phyloP scores from a whole-genome alignment of 352 stramenopile genomes.

The Achlya hypogyna region DNA sequence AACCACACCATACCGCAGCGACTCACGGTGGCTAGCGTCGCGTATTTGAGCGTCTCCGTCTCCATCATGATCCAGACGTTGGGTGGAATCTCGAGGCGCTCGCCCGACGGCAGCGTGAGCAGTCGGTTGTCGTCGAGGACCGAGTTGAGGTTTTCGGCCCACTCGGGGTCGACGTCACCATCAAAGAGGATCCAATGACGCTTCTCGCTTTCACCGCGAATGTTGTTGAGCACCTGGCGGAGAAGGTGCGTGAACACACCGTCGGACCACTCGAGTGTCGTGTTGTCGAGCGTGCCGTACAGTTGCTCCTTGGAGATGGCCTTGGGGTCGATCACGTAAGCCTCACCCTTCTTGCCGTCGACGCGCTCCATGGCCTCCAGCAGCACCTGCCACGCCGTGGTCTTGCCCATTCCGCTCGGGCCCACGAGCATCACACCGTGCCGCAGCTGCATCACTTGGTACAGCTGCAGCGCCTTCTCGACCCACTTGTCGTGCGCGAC shows the following conservation, averaged over 20 bases:
- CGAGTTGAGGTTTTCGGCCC: constrained; percentile 99
- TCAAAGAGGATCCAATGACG: constrained; percentile 99
- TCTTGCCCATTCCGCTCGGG: constrained; percentile 95
- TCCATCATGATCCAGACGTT: constrained; percentile 99
- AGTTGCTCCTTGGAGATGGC: constrained; percentile 97
- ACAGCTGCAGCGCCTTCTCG: constrained; percentile 98
- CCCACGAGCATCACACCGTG: constrained; percentile 99
- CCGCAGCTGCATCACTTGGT: constrained; percentile 95
- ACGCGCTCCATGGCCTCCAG: constrained; percentile 90
- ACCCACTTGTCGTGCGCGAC: constrained; percentile 90
- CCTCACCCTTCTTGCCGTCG: constrained; percentile 94
- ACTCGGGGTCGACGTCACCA: constrained; percentile 99
- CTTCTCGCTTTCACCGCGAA: constrained; percentile 93
- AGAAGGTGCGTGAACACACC: constrained; percentile 98
- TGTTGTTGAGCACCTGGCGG: constrained; percentile 94
- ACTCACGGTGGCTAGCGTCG: constrained; percentile 99
- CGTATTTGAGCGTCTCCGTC: constrained; percentile 97
- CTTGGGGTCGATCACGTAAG: constrained; percentile 99
- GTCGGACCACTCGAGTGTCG: constrained; percentile 99
- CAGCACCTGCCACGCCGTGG: constrained; percentile 89
- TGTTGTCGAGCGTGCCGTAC: constrained; percentile 98
- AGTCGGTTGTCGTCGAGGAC: constrained; percentile 99
- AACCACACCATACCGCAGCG: constrained; percentile 99
- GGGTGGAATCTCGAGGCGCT: constrained; percentile 95
- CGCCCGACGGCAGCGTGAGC: constrained; percentile 97